Base-by-base conservation (phyloP, 2,329 filamentous ascomycete species). In the Madurella fahalii region DNA sequence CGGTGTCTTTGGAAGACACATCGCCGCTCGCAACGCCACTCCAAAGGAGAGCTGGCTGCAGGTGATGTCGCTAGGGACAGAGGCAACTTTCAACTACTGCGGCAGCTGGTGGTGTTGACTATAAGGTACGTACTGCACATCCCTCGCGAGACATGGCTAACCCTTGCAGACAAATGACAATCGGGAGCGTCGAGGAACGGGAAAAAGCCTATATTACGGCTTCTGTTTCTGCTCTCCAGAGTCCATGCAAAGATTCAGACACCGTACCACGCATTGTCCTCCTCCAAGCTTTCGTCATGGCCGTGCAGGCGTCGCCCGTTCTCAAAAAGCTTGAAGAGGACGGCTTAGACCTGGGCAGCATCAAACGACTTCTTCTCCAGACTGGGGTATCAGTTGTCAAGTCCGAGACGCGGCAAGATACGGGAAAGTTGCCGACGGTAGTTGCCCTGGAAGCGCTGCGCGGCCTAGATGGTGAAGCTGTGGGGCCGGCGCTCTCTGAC, bases 181-280 rank as follows among this genome's bases (percentile, higher is more conserved):
- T 41, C 30, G 70, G 71, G 1, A 70, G 74, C 47, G 64, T 72
- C 17, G 74, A 75, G 7, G 72, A 75, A 15, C 69, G 74, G 58
- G 76, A 75, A 25, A 62, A 59, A 45, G 30, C 50, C 0, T 65
- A 64, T 47, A 49, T 78, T 44, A 57, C 49, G n/a, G 61, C 63
- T 15, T 64, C 67, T 20, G 53, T 61, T 2, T 49, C 53, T 3
- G 63, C 67, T 20, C 56, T 70, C 7, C 55, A 60, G 18, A 57
- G 50, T 9, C 53, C 47, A 15, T 54, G 52, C 39, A 11, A 56
- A 30, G 55, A 59, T 11, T 45, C 55, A 4, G 56, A 62, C 12
- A 18, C 52, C 9, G 51, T 50, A 5, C 34, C 48, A 2, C 54
- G 54, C 1, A 47, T 65, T 16, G 49, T 60, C 9, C 53, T 65